Conservation (phyloP, 306 rosid genomes). For the Aeschynomene evenia region DNA sequence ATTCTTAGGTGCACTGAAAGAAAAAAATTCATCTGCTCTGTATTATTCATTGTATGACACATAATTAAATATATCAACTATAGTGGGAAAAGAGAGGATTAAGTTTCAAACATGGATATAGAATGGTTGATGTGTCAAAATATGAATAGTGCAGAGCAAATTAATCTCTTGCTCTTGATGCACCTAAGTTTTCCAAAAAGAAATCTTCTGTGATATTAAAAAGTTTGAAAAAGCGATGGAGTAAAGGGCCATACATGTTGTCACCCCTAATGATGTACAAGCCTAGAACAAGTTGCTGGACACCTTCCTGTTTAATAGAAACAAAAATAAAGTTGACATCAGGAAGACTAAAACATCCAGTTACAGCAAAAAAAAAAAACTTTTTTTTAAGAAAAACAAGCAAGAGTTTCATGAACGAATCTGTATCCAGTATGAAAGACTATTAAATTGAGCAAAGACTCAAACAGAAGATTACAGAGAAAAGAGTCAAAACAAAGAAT, state of each 20-base stretch:
- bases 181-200: no score
- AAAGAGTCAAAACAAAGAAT: neutral
- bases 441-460: neutral
- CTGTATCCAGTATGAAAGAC: neutral
- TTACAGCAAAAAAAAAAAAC: neutral
- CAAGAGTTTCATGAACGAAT: constrained; percentile 2
- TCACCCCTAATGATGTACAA: constrained; percentile 94
- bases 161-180: no score
- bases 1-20: no score
- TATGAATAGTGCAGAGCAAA: no score
- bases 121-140: no score
- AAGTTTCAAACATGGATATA: no score
- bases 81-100: no score
- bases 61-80: no score
- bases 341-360: neutral
- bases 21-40: no score
- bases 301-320: constrained; percentile 83
- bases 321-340: constrained; percentile 2
- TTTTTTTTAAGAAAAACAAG: no score
- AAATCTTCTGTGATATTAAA: neutral
- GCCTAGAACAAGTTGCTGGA: constrained; percentile 88
- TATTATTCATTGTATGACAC: no score
- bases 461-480: neutral
- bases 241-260: constrained; percentile 66
- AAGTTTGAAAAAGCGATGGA: neutral